Base-by-base conservation (phyloP, 2,329 filamentous ascomycete genomes). In the Verticillium nubilum region DNA sequence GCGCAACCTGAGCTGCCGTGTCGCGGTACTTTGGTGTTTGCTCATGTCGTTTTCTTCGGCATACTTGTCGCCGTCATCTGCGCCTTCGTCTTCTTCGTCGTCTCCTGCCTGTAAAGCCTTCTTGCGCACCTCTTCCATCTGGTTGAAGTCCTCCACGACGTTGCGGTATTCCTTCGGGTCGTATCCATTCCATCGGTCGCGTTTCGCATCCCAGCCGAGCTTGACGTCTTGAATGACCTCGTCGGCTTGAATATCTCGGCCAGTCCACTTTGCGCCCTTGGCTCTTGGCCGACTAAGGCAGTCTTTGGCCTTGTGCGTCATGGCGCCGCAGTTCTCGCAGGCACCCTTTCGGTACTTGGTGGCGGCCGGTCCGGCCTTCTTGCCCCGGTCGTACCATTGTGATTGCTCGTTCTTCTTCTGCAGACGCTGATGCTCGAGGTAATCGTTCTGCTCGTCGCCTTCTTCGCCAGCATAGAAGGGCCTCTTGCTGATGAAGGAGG, bases 111-210 rank as follows among this genome's bases (percentile, higher is more conserved):
- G 80, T 15, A 61, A 37, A 2, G 81, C 82, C 54, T 77, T 78
- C 67, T 83, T 78, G n/a, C 82, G 76, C 63, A 97, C 77, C 65
- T 89, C 86, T 71, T 97, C 94, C 73, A 97, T 79, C 70, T 94
- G 86, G 63, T 95, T 88, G 73, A 90, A 97, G 67, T 97, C 91
- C 56, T 96, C 87, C 47, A 98, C 87, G n/a, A 98, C 91, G 62
- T 85, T 81, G 61, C 86, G 83, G 72, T 97, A 98, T 73, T 98
- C 91, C 65, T 85, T 86, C 1, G 92, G 80, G 72, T 98, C 93
- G 74, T 96, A 99, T n/a, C 94, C 94, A 71, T 97, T 97, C 94
- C 95, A 99, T 52, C 94, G 86, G 77, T 99, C 95, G 66, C 95
- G 84, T 79, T 99, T 99, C 25, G 95, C 95, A 73, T 99, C 96